Evolutionary conservation across 164 flowering plant species (phyloP), one percentile per base, ranked within the genome.

Genomic region (Aristolochia fimbriata): DNA sequence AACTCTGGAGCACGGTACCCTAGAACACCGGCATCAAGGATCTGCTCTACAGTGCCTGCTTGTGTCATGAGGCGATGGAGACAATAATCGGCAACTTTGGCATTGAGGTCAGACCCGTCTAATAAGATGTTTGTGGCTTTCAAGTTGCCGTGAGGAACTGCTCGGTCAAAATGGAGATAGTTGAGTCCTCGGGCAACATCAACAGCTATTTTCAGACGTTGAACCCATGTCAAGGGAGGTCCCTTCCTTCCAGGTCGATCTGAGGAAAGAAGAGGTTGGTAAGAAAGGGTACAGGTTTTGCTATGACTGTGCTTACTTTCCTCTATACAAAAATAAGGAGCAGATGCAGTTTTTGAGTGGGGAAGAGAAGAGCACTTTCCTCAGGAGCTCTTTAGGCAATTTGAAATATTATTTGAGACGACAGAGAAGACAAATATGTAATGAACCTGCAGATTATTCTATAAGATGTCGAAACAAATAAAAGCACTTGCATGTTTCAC

Each of bases 31-130:
- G 95, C 80, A 68, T 94, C 97, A 8, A 86, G 93, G 61, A 94
- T 88, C 72, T 91, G 99, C 60, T 91, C 96, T 2, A 70, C 60
- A 7, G 89, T 87, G 45, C 99, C 97, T n/a, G 92, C 84, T 49
- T 83, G 97, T 47, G 95, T 94, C 99, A 94, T 88, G 46, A 94
- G 86, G 23, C 97, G 88, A 69, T 94, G 99, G 21, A 94, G 99
- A 70, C 96, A 83, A 73, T 87, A 94, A 67, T 94, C 99, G 16
- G 93, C 87, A 45, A 94, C 86, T 6, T 97, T 90, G 12, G 84
- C 96, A 73, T 83, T 88, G 0, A 87, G 82, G 16, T 94, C 96
- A 21, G 90, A 78, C n/a, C 96, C 96, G 14, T 94, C 96, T 58
- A 94, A 61, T 14, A 91, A 68, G 13, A 91, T 51, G 68, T 94